Base-by-base conservation (phyloP, 2,329 filamentous ascomycete species). In the Neonectria punicea region DNA sequence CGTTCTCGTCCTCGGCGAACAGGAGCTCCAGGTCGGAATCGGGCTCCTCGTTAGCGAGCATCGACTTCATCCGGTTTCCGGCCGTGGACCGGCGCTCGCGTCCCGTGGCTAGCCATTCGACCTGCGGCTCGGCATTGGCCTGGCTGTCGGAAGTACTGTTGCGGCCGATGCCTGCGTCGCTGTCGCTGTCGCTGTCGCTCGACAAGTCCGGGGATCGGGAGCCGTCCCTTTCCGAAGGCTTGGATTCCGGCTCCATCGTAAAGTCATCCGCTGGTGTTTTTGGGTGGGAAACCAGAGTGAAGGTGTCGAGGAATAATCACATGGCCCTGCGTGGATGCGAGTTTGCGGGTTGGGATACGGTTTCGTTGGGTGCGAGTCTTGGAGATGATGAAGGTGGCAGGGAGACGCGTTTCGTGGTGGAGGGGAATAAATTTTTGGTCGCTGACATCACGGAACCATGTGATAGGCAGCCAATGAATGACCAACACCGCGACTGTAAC, bases 31-130 rank as follows among this genome's bases (percentile, higher is more conserved):
- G 85, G 55, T 90, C 88, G 30, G 86, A 86, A 67, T 89, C 89
- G 51, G 89, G 89, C 66, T 90, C 90, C 75, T 93, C 92, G 70
- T 90, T 90, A 58, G 92, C 89, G 50, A 96, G 83, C 76, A 97
- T 88, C 54, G 89, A 88, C 73, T 92, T 90, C 86, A 97, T 92
- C 69, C 93, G 90, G 77, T 93, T 94, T 63, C 94, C 94, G 20
- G 94, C 94, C 0, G 92, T 97, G 13, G 90, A 90, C 68, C 94
- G 91, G 78, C 89, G 92, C 70, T 88, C 84, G 65, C 94, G 91
- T 41, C 89, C 89, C 5, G 90, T 92, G 50, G 90, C 90, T 41
- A 95, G 86, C 84, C 90, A 92, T 83, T 93, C 89, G 57, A 90
- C 81, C 65, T 79, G 72, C 4, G 77, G 70, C 46, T 69, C 72